Base-by-base conservation (phyloP, 2,329 filamentous ascomycete species). In the Pseudopyricularia cyperi region DNA sequence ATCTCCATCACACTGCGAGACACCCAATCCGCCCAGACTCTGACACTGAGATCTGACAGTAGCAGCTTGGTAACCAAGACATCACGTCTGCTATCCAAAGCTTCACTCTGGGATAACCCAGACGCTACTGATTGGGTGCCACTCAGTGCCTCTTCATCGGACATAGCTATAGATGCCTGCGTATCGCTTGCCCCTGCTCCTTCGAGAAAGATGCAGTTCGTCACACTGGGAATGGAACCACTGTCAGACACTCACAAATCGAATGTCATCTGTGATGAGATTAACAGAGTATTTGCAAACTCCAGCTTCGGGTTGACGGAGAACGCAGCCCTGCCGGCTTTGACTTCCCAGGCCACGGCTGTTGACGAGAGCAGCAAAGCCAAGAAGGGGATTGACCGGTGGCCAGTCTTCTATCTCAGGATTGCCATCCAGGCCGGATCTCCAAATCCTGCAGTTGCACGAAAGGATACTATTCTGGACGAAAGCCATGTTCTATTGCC, bases 371-470 rank as follows among this genome's bases (percentile, higher is more conserved):
- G 22, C 12, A 44, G 77, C 35, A 80, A 72, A 60, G 66, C 67
- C 12, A 74, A 72, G 44, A 91, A 87, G 62, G 75, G 81, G 0
- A 70, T 90, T 9, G 89, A 96, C 60, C 77, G 80, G 50, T 93
- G 88, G 82, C 89, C 91, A 0, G 91, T 91, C 82, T 97, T 95
- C 60, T 85, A 83, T 59, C 68, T 97, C n/a, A 79, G 79, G 28
- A 77, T 95, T 34, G 68, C 72, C 2, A 60, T 75, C 11, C 55
- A 57, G 4, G 42, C 28, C 0, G 32, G 32, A 8, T 30, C 51
- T 17, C n/a, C 37, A 53, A 52, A 22, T 52, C 47, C 46, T 17
- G 50, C 53, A 11, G 55, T 60, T 2, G 64, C 66, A n/a, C 28
- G 65, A 11, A 44, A 44, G 2, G 65, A 71, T n/a, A 63, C 66